phyloP scores from a whole-genome alignment of 371 early-diverging fungal species.

The Zychaea mexicana region DNA sequence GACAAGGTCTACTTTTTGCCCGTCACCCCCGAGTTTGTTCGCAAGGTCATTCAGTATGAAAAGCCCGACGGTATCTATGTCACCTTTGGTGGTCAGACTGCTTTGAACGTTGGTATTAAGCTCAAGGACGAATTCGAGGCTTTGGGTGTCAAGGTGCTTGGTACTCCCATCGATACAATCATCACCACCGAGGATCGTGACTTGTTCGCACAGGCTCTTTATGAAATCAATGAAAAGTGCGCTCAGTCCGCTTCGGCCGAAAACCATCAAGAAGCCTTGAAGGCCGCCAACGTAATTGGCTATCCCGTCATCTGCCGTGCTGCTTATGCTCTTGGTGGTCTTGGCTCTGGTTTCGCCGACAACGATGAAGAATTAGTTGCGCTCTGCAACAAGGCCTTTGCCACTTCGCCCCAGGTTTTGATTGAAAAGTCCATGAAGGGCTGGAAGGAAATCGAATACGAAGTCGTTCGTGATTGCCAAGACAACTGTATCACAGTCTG shows the following conservation, averaged over 20 bases:
- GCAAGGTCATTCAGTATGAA: slow-evolving; percentile 87
- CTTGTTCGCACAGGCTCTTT: slow-evolving; percentile 87
- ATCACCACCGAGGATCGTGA: slow-evolving; percentile 93
- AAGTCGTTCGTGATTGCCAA: slow-evolving; percentile 94
- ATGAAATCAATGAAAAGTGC: slow-evolving; percentile 84
- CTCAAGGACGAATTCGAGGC: slow-evolving; percentile 82
- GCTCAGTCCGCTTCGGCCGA: slow-evolving; percentile 86
- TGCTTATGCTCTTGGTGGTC: slow-evolving; percentile 93
- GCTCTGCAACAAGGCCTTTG: slow-evolving; percentile 79
- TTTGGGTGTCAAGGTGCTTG: slow-evolving; percentile 85
- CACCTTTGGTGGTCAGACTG: slow-evolving; percentile 96
- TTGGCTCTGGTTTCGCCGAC: slow-evolving; percentile 94
- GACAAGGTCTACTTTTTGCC: slow-evolving; percentile 95
- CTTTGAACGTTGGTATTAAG: slow-evolving; percentile 90
- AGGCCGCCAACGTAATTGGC: slow-evolving; percentile 81
- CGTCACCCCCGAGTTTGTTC: slow-evolving; percentile 90
- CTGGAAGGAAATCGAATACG: slow-evolving; percentile 98
- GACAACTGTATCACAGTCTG: slow-evolving; percentile 98
- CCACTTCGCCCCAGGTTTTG: slow-evolving; percentile 85
- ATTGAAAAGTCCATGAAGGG: slow-evolving; percentile 96
- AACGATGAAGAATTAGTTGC: slow-evolving; percentile 72
- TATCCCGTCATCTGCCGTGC: slow-evolving; percentile 94
- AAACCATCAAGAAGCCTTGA: slow-evolving; percentile 80
- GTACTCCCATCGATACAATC: slow-evolving; percentile 90
- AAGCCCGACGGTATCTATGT: slow-evolving; percentile 92